Base-by-base conservation (phyloP, 371 early-diverging fungal genomes). In the Batrachochytrium dendrobatidis region DNA sequence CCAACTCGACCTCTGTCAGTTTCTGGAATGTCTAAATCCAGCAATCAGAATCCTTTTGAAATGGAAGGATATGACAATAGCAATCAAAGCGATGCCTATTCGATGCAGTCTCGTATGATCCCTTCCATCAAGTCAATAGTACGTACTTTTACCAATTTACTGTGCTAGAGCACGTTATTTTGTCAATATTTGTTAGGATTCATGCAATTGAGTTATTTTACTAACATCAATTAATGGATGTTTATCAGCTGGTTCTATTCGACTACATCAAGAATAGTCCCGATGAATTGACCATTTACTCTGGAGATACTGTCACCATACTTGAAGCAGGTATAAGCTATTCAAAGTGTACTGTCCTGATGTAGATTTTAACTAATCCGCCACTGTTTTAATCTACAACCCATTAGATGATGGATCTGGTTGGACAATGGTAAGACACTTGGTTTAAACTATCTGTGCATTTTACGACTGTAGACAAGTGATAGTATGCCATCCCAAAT, bases 391-490 rank as follows among this genome's bases (percentile, higher is more conserved):
- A 20, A 10, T 15, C n/a, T 39, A 8, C 34, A 15, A 25, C 15
- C 10, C 24, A 28, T 30, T 22, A 63, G 73, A 73, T 62, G 73
- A 73, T 46, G 73, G 73, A 1, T 65, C 67, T n/a, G 73, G 73
- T 1, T 73, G 73, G 73, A 60, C 62, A 1, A 63, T 60, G 29
- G 67, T 69, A 39, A 39, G n/a, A n/a, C n/a, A n/a, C 26, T 28
- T 15, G 15, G 10, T 28, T 18, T 26, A 17, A 33, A 18, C 39
- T 32, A 12, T 32, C 29, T n/a, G 20, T 12, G 12, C 17, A n/a
- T 55, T 22, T 20, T 24, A 17, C 51, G 22, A 20, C 22, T 28
- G 22, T 17, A 15, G 26, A 17, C 15, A n/a, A n/a, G n/a, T n/a
- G n/a, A n/a, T n/a, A n/a, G n/a, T n/a, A n/a, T n/a, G n/a, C n/a